Evolutionary conservation across 345 rosid species (phyloP), one percentile per base, ranked within the genome.

Genomic region (Salix suchowensis): DNA sequence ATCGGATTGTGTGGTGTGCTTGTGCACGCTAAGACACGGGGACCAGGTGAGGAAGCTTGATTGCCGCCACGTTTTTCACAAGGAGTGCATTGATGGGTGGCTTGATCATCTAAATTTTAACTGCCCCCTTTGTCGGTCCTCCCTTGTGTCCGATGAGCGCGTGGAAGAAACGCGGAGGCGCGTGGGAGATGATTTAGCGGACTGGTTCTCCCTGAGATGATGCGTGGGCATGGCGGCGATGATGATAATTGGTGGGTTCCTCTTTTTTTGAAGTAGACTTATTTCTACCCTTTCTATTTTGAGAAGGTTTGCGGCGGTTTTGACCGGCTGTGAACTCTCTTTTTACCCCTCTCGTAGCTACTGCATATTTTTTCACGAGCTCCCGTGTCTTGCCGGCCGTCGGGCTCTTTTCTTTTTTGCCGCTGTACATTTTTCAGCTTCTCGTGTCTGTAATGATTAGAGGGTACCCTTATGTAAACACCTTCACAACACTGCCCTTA

Each of bases 61-160:
- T 36, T 94, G 98, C 86, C 80, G 92, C 73, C 98, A 94, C 84
- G 94, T 94, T 52, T 94, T 89, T 69, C 98, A 94, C 48, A 94
- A 86, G 79, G 80, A 79, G 39, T 94, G 98, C 82, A 85, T 94
- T 15, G 97, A 94, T 55, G 92, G 93, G 1, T 94, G 98, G 96
- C 94, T 94, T 11, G 83, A 87, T 67, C 91, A 87, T 50, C 89
- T 84, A 52, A 88, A 89, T 40, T 92, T 92, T 75, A 87, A 76
- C 7, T 94, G 97, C 80, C 98, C 97, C 16, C 83, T 94, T 0
- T 94, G 97, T 71, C 87, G 97, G 74, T 82, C 86, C 6, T 85
- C 89, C 71, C 74, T 92, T 23, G 79, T 86, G 5, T 64, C 87
- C 34, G 89, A 80, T 0, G 81, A 78, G 81, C 80, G 87, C 89